Evolutionary conservation across 768 basidiomycete species (phyloP).

Genomic region (Auricularia sp.): DNA sequence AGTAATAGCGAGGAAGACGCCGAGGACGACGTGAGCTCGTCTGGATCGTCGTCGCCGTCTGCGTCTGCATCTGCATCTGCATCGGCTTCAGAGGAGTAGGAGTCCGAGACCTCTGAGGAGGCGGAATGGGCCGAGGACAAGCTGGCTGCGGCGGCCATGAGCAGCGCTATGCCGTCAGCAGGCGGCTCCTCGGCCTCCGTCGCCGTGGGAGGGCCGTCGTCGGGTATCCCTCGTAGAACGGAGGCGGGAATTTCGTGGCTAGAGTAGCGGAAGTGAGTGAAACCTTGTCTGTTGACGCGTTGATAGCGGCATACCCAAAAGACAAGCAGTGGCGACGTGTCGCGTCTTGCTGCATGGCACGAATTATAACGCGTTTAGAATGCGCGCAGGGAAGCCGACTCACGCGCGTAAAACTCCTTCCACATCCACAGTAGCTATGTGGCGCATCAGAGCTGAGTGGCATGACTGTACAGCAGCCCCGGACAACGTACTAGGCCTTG

Average conservation of each 20-base stretch:
- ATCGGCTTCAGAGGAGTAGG: constrained; percentile 9
- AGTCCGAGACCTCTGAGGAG: constrained; percentile 12
- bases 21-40: background rate
- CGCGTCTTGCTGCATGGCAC: background rate
- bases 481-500: background rate
- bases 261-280: background rate
- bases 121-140: background rate
- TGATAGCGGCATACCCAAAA: background rate
- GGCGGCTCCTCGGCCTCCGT: background rate
- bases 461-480: background rate
- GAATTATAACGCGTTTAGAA: background rate
- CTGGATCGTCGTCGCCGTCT: background rate
- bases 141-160: background rate
- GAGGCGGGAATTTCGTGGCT: constrained; percentile 1
- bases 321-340: background rate
- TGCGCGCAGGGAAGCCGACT: background rate
- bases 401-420: background rate
- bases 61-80: background rate
- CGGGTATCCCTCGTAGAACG: background rate
- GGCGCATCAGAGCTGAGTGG: background rate
- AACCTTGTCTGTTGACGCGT: background rate
- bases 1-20: background rate
- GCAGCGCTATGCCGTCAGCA: background rate
- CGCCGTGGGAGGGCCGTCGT: background rate
- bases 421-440: constrained; percentile 1